Base-by-base conservation (phyloP, 2,329 filamentous ascomycete genomes). In the Phoma sp. region DNA sequence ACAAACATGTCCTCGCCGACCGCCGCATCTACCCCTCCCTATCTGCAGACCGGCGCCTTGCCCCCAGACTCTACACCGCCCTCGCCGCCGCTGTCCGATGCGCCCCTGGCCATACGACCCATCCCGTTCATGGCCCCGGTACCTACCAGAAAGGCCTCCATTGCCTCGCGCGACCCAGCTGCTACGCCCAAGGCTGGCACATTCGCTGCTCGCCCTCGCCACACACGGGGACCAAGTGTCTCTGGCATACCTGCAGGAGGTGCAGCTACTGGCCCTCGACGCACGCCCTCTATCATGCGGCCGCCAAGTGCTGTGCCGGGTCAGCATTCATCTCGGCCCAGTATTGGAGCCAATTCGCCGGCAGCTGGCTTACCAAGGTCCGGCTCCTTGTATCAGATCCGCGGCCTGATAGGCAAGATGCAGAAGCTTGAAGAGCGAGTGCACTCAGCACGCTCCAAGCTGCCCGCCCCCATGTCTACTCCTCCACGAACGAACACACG, bases 401-500 rank as follows among this genome's bases (percentile, higher is more conserved):
- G 93, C 60, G 89, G 89, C 27, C 86, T 99, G 61, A 96, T 96
- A 54, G 93, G 91, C 25, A 95, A 98, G 77, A 97, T 98, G 92
- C 91, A 97, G 76, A 90, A 91, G 63, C 87, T 99, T 57, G 95
- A 98, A 74, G 91, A 95, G 59, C 86, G 95, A 39, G 93, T 99
- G 8, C 92, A 98, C 57, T 91, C 89, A 23, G 95, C 89, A 14
- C 87, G 92, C 64, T 97, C 93, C 35, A 96, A 95, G 76, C 84
- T 99, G 18, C 95, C 95, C 2, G 91, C 89, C 1, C 91, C 93
- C 2, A 82, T 86, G 7, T 83, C 81, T 49, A 95, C 89, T 0
- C 92, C 93, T 4, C 91, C 93, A 14, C 86, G 88, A 42, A 83
- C 84, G 4, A 96, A 92, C n/a, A 91, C 93, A 22, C 85, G 90